Conservation (phyloP, 768 basidiomycete species). For the Trametes cubensis region DNA sequence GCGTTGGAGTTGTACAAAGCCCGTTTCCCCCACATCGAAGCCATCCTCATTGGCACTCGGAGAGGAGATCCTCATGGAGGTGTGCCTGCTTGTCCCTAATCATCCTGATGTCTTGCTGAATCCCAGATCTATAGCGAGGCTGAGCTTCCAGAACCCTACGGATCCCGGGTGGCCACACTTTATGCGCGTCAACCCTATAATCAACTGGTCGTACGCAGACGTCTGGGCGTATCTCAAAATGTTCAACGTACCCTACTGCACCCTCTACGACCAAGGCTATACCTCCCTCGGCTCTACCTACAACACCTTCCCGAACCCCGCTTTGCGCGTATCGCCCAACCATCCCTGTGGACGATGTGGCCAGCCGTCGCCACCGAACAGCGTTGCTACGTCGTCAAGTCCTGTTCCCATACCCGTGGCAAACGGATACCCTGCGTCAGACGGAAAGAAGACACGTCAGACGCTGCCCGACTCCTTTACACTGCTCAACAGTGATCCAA, state of each 20-base stretch:
- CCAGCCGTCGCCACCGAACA: conserved; percentile 29
- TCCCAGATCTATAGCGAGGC: conserved; percentile 49
- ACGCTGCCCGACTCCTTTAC: conserved; percentile 26
- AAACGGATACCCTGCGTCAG: neutral
- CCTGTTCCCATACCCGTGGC: neutral
- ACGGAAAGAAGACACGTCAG: neutral
- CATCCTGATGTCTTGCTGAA: neutral
- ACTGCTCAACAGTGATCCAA: conserved; percentile 22
- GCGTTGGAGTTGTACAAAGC: conserved; percentile 76
- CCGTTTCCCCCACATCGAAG: conserved; percentile 65
- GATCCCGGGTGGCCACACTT: conserved; percentile 90
- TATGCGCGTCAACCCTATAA: conserved; percentile 93
- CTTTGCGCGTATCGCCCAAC: conserved; percentile 46
- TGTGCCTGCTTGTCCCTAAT: conserved; percentile 41
- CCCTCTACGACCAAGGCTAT: conserved; percentile 93
- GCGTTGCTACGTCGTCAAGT: conserved; percentile 31
- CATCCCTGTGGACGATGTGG: conserved; percentile 21
- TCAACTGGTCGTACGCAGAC: conserved; percentile 90
- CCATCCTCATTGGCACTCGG: conserved; percentile 88
- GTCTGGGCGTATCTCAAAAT: conserved; percentile 86
- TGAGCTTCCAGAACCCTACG: conserved; percentile 75
- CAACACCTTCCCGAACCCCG: conserved; percentile 94
- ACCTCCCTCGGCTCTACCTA: conserved; percentile 97
- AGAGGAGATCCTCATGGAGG: conserved; percentile 93
- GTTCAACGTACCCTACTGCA: conserved; percentile 83